A percentile compares a stretch with the other conserved stretches of the same genome.
Evolutionary conservation across 192 early-diverging fungal species (phyloP).

Genomic region (Gonapodya sp.): DNA sequence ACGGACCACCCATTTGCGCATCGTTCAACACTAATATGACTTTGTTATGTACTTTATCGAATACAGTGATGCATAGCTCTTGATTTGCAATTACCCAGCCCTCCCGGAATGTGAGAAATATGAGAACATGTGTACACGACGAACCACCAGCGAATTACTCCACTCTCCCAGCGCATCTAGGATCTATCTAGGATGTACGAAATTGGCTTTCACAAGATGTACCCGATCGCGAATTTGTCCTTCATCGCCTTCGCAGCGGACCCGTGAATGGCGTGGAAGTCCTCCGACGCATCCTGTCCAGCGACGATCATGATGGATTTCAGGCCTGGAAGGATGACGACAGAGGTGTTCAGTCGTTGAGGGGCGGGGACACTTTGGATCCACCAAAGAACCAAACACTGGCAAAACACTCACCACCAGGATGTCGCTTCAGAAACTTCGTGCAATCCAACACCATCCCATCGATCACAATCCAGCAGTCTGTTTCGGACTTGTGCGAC

Average conservation of each 20-base stretch:
- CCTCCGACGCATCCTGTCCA: slow-evolving; percentile 30
- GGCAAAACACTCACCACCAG: slow-evolving; percentile 26
- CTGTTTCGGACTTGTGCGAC: slow-evolving; percentile 31
- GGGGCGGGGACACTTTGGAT: background rate
- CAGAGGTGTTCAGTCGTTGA: background rate
- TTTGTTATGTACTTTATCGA: too few species aligned
- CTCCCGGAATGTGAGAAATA: too few species aligned
- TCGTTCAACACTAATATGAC: too few species aligned
- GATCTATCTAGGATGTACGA: too few species aligned
- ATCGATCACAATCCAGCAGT: slow-evolving; percentile 32
- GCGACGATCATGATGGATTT: slow-evolving; percentile 26
- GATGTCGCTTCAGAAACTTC: slow-evolving; percentile 35
- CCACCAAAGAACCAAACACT: background rate
- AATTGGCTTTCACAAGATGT: too few species aligned
- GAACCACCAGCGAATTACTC: background rate
- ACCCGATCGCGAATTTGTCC: slow-evolving; percentile 26
- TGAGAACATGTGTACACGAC: too few species aligned
- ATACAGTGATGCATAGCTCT: too few species aligned
- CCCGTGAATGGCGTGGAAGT: slow-evolving; percentile 31
- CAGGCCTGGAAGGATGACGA: background rate
- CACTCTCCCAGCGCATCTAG: background rate
- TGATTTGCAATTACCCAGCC: too few species aligned
- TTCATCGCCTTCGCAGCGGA: slow-evolving; percentile 21
- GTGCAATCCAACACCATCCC: slow-evolving; percentile 40
- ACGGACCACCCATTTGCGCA: too few species aligned